A percentile compares a stretch with the other conserved stretches of the same genome.
Evolutionary conservation across 2,329 filamentous ascomycete species (phyloP).

Genomic region (Alternaria viburni): DNA sequence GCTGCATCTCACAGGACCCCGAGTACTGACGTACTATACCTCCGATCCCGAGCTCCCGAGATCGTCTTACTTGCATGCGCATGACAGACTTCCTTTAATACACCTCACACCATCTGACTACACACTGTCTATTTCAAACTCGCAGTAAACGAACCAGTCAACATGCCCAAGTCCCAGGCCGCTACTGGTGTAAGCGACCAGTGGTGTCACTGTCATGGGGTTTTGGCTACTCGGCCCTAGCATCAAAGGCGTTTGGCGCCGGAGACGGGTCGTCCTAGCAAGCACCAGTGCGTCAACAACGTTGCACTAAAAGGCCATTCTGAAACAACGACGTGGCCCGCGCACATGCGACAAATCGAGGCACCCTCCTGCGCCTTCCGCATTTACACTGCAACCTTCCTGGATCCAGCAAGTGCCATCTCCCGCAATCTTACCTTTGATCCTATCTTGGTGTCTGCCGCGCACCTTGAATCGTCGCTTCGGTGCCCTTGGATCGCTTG

Average conservation of each 20-base stretch:
- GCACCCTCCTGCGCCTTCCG: conserved; percentile 1
- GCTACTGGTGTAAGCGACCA: not conserved
- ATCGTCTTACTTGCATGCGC: conserved; percentile 7
- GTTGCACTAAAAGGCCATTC: conserved; percentile 8
- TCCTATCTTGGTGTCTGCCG: conserved; percentile 6
- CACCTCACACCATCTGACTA: not conserved
- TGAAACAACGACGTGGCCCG: conserved; percentile 14
- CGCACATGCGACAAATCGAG: conserved; percentile 10
- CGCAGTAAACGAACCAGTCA: not conserved
- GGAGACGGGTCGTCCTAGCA: conserved; percentile 5
- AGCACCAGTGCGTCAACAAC: conserved; percentile 11
- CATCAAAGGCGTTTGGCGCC: conserved; percentile 9
- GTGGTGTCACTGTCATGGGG: not conserved
- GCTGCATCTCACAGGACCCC: not conserved
- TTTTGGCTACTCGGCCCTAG: not conserved
- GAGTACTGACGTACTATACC: not conserved
- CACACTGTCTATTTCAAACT: not conserved
- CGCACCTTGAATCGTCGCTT: not conserved
- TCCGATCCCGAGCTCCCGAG: not conserved
- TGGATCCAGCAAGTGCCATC: conserved; percentile 13
- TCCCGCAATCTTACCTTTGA: conserved; percentile 8
- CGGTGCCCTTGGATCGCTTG: conserved; percentile 1
- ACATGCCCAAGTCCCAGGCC: not conserved
- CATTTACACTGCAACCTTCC: conserved; percentile 1
- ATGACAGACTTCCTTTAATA: not conserved